Base-by-base conservation (phyloP, 2,329 filamentous ascomycete species). In the Neoscytalidium dimidiatum region DNA sequence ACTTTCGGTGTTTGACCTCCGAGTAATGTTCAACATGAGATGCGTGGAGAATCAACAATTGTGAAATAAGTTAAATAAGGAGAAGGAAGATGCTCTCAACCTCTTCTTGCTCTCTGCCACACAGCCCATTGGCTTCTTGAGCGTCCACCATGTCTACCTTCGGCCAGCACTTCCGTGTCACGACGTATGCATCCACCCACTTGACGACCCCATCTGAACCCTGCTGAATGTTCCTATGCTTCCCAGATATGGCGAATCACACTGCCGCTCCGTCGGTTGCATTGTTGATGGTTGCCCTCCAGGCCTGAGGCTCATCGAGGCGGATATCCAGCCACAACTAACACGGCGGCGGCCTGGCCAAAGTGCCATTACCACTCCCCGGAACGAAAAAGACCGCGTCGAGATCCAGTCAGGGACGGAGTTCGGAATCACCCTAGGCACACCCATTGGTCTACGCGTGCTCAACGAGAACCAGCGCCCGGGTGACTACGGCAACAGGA, bases 201-300 rank as follows among this genome's bases (percentile, higher is more conserved):
- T 17, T 29, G 14, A 29, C 44, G 26, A n/a, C 28, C 74, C 72
- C 57, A 72, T n/a, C 53, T 21, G 35, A 46, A 63, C 29, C 29
- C 9, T 9, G 38, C 38, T 41, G 4, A 41, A 11, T 41, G n/a
- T 17, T 5, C 13, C 38, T 14, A 9, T 41, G 7, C 8, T 17
- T 17, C 64, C 58, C 76, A 88, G 87, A 74, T 92, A 92, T 82
- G 91, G 91, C 77, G 91, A 94, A 79, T 96, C 92, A 64, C 94
- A 97, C 82, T 96, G 94, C 83, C 90, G 89, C 74, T 94, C 91
- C 33, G 93, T 98, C 73, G 94, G 93, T 75, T 96, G 92, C 82
- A 97, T 98, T 73, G 89, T 98, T 79, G 94, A 98, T 77, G 93
- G 93, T 71, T 91, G 88, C 74, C 95, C 94, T 38, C 94, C 95